Evolutionary conservation across 2,329 filamentous ascomycete genomes (phyloP), one percentile per base, ranked within the genome.

Genomic region (Botryotinia calthae): DNA sequence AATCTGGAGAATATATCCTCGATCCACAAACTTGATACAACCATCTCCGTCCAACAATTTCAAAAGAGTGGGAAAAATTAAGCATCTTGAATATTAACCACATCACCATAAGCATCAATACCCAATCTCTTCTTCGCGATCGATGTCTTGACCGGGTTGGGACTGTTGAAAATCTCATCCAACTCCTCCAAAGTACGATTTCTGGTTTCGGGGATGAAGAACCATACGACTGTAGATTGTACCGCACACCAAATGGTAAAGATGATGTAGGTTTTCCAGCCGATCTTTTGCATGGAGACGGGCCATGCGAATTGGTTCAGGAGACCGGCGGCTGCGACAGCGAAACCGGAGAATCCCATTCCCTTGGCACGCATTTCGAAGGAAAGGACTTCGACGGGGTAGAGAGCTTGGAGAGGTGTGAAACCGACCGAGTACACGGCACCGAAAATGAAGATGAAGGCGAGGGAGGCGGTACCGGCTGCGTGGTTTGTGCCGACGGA

Each of bases 301-400:
- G 84, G 84, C 59, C 83, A 83, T 69, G 81, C 84, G 72, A 84
- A 85, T 78, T 85, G 83, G 75, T 83, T 85, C 70, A 86, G 80
- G 56, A 86, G 81, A 56, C 82, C 83, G 25, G 78, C 78, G 73
- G 78, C 77, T 16, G 83, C 84, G 56, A 82, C 81, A 73, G 84
- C 77, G 82, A 83, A 76, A 81, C 83, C 74, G 82, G 80, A 69
- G 80, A 84, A 78, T 79, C 84, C 86, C 85, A 87, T 87, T 22
- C 86, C 86, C 81, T 88, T 88, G 69, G 85, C 86, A 70, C 86
- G 83, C 76, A 85, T 86, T 78, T 87, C 85, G 75, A 86, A 87
- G 25, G 82, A 84, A 18, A 88, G 82, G 22, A 85, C 84, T 76
- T 88, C 86, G 66, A 87, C 86, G 0, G 86, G 85, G 77, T 87